Conservation (phyloP, 805 yeast species). For the Grigorovia humatica region DNA sequence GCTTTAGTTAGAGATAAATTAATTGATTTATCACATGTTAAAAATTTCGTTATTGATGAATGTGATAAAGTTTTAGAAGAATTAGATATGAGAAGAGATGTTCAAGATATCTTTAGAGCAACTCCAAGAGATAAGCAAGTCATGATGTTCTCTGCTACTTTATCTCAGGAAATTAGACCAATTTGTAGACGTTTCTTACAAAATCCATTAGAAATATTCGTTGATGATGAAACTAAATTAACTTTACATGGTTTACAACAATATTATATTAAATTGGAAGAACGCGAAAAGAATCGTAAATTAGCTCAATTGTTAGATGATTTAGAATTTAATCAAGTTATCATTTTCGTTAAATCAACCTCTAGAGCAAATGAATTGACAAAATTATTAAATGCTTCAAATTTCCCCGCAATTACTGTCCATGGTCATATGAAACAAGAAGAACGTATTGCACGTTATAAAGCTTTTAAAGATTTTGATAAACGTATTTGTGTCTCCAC, state of each 20-base stretch:
- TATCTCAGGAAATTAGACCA: conserved; percentile 89
- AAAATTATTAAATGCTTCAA: conserved; percentile 77
- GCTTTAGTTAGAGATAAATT: conserved; percentile 89
- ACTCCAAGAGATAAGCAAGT: conserved; percentile 98
- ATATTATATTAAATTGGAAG: conserved; percentile 81
- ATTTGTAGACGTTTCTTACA: conserved; percentile 97
- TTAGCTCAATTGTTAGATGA: conserved; percentile 87
- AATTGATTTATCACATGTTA: conserved; percentile 76
- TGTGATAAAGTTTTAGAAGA: conserved; percentile 96
- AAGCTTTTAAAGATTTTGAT: conserved; percentile 93
- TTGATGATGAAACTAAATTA: conserved; percentile 94
- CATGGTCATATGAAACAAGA: conserved; percentile 94
- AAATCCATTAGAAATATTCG: conserved; percentile 93
- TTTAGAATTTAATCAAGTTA: conserved; percentile 95
- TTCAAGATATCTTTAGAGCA: conserved; percentile 93
- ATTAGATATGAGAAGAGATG: conserved; percentile 93
- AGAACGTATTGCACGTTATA: conserved; percentile 95
- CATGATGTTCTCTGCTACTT: conserved; percentile 98
- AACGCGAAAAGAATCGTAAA: conserved; percentile 86
- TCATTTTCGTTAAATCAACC: conserved; percentile 87
- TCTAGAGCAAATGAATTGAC: conserved; percentile 87
- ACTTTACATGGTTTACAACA: conserved; percentile 98
- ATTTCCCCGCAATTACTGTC: conserved; percentile 95
- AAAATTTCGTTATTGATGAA: conserved; percentile 93
- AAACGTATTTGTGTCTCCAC: conserved; percentile 98